Percentiles rank a stretch among this genome's conserved stretches.
Conservation (phyloP, 1,139 yeast species). For the Taphrina flavorubra region DNA sequence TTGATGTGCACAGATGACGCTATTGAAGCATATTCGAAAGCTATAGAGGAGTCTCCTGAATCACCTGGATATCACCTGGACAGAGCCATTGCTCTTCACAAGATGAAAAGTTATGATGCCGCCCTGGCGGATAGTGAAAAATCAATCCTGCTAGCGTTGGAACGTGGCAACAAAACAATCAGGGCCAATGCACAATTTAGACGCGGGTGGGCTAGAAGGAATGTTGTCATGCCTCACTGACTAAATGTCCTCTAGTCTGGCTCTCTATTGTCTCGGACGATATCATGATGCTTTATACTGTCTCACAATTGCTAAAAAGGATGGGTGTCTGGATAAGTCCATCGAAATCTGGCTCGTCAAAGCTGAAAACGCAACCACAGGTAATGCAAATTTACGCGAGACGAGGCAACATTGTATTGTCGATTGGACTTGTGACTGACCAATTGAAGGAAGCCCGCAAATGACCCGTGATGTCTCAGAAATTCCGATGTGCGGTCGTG, state of each 20-base stretch:
- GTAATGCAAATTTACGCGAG: background rate
- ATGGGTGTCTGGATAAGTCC: slow-evolving; percentile 58
- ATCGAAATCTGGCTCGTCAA: slow-evolving; percentile 57
- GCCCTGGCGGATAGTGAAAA: slow-evolving; percentile 62
- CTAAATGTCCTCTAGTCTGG: slow-evolving; percentile 44
- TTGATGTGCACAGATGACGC: slow-evolving; percentile 26
- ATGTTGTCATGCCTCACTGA: too few relatives aligned
- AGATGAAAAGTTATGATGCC: slow-evolving; percentile 56
- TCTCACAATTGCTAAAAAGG: slow-evolving; percentile 59
- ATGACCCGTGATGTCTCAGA: background rate
- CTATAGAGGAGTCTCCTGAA: slow-evolving; percentile 35
- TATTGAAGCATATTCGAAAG: slow-evolving; percentile 33
- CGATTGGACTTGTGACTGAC: background rate
- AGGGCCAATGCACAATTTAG: slow-evolving; percentile 67
- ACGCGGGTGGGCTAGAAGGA: slow-evolving; percentile 52
- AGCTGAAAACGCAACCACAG: background rate
- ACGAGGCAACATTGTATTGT: too few relatives aligned
- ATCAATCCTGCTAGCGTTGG: slow-evolving; percentile 63
- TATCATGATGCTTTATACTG: slow-evolving; percentile 59
- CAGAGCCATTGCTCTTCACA: slow-evolving; percentile 28
- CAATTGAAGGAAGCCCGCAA: background rate
- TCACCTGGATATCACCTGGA: slow-evolving; percentile 37
- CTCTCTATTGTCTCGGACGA: slow-evolving; percentile 54
- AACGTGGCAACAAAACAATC: slow-evolving; percentile 60
- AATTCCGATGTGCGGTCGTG: slow-evolving; percentile 26